Percentiles rank a stretch among this genome's conserved stretches.
Conservation (phyloP, 2,329 filamentous ascomycete species). For the Trichoderma endophyticum region DNA sequence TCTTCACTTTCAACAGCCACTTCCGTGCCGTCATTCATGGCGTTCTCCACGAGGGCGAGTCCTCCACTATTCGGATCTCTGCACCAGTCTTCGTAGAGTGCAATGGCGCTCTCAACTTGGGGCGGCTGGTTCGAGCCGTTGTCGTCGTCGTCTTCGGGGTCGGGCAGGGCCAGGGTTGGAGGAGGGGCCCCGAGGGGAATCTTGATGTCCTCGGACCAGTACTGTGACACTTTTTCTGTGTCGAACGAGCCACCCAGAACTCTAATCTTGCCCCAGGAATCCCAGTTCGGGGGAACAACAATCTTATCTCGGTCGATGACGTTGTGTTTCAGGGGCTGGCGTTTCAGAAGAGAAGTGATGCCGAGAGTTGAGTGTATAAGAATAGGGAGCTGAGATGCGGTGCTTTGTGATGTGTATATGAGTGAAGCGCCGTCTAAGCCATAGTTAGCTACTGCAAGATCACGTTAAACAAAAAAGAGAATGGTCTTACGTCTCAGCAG, state of each 20-base stretch:
- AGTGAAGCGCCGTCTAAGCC: constrained; percentile 72
- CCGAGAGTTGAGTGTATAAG: constrained; percentile 82
- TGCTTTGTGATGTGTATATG: constrained; percentile 77
- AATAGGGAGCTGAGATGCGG: constrained; percentile 71
- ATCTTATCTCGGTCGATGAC: constrained; percentile 94
- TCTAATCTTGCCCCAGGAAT: constrained; percentile 96
- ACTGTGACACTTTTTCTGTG: constrained; percentile 77
- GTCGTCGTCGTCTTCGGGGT: constrained; percentile 24
- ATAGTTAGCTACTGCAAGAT: constrained; percentile 19
- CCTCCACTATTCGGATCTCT: constrained; percentile 67
- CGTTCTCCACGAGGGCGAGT: constrained; percentile 39
- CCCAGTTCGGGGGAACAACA: constrained; percentile 93
- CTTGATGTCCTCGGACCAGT: constrained; percentile 83
- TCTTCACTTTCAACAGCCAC: constrained; percentile 49
- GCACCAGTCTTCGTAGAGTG: constrained; percentile 75
- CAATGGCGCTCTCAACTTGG: constrained; percentile 58
- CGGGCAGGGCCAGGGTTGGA: constrained; percentile 25
- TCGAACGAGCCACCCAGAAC: constrained; percentile 90
- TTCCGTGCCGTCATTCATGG: constrained; percentile 36
- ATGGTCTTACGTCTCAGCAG: constrained; percentile 71
- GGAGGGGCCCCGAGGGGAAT: constrained; percentile 38
- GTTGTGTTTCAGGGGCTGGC: constrained; percentile 78
- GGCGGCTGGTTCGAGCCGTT: constrained; percentile 8
- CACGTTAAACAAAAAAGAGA: neutral
- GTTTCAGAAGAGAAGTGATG: constrained; percentile 78